phyloP scores from a whole-genome alignment of 1,139 yeast genomes.

The Zygosaccharomyces sapae region DNA sequence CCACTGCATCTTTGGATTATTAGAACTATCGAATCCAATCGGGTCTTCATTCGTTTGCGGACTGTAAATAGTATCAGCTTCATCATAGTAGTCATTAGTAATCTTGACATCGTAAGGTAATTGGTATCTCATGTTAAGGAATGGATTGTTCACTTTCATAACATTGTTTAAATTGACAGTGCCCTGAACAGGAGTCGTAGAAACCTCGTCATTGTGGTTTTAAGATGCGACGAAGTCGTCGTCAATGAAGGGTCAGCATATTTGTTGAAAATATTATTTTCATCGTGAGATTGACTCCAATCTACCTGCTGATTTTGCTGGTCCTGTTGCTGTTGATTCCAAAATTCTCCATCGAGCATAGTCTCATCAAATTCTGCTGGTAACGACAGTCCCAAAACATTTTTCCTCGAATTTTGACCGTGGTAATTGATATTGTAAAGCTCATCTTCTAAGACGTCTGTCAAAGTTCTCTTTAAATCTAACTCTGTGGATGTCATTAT shows the following conservation, averaged over 20 bases:
- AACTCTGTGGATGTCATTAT: slow-evolving; percentile 31
- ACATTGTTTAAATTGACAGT: slow-evolving; percentile 28
- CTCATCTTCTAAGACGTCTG: slow-evolving; percentile 65
- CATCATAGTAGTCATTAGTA: slow-evolving; percentile 13
- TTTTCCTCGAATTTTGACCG: slow-evolving; percentile 13
- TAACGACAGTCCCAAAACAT: slow-evolving; percentile 17
- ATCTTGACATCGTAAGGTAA: slow-evolving; percentile 14
- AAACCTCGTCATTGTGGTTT: slow-evolving; percentile 4
- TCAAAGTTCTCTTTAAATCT: slow-evolving; percentile 45
- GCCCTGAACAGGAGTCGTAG: slow-evolving; percentile 23
- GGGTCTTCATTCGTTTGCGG: slow-evolving; percentile 17
- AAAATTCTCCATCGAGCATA: slow-evolving; percentile 7
- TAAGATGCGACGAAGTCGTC: slow-evolving; percentile 24
- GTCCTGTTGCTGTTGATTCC: slow-evolving; percentile 11
- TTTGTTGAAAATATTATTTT: slow-evolving; percentile 35
- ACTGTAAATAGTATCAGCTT: slow-evolving; percentile 13
- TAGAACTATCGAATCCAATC: slow-evolving; percentile 28
- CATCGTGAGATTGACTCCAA: slow-evolving; percentile 2
- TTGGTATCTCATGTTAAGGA: slow-evolving; percentile 11
- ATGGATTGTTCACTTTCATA: slow-evolving; percentile 22
- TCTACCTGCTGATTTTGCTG: slow-evolving; percentile 9
- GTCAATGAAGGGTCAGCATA: slow-evolving; percentile 40
- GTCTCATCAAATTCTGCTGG: slow-evolving; percentile 13
- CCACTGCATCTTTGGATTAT: slow-evolving; percentile 40
- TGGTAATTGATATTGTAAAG: slow-evolving; percentile 43